phyloP scores from a whole-genome alignment of 352 stramenopile genomes.

The Phytophthora citrophthora region DNA sequence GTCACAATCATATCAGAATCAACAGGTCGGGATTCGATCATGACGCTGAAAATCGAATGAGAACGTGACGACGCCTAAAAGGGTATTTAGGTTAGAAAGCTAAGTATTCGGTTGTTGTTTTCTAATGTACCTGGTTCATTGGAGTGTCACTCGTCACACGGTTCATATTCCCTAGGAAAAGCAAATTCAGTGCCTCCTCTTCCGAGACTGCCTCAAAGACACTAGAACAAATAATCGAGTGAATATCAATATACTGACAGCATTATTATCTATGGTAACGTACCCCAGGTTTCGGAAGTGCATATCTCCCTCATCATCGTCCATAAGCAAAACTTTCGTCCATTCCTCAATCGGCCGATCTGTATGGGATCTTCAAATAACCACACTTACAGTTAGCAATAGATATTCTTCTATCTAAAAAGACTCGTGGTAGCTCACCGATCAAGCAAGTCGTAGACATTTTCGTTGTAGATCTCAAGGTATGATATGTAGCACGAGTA shows the following conservation, averaged over 20 bases:
- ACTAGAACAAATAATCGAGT: constrained; percentile 22
- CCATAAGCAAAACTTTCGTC: constrained; percentile 81
- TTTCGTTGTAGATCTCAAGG: constrained; percentile 98
- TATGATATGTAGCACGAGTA: constrained; percentile 95
- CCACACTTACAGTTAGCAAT: no score
- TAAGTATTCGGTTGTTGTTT: neutral
- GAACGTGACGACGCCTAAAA: constrained; percentile 88
- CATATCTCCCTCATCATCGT: constrained; percentile 82
- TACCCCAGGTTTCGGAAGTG: constrained; percentile 82
- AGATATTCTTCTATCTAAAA: no score
- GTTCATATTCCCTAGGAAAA: constrained; percentile 97
- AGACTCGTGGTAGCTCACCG: constrained; percentile 25
- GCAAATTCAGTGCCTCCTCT: constrained; percentile 94
- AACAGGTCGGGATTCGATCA: constrained; percentile 81
- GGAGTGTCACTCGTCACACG: constrained; percentile 95
- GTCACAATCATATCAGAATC: constrained; percentile 83
- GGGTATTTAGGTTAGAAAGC: neutral
- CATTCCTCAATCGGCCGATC: constrained; percentile 80
- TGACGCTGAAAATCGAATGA: constrained; percentile 97
- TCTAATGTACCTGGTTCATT: constrained; percentile 90
- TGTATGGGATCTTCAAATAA: constrained; percentile 55
- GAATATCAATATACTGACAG: neutral
- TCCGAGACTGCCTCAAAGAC: constrained; percentile 87
- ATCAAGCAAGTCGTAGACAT: constrained; percentile 94
- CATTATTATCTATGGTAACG: neutral